A percentile compares a stretch with the other conserved stretches of the same genome.
Conservation (phyloP, 2,329 filamentous ascomycete genomes). For the Didymella lethalis region DNA sequence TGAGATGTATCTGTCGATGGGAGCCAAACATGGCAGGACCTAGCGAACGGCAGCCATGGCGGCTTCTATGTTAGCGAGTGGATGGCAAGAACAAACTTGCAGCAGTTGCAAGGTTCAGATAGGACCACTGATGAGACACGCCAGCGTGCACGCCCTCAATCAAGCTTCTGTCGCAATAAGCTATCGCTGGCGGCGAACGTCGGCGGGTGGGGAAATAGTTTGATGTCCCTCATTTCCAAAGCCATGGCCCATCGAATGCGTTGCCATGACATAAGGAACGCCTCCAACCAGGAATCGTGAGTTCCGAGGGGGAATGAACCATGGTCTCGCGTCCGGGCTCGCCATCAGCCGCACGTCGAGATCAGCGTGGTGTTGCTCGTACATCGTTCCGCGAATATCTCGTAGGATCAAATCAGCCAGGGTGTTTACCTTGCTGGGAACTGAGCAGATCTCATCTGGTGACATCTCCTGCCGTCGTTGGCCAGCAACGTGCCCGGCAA, state of each 20-base stretch:
- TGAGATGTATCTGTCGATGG: constrained; percentile 27
- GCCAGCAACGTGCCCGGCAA: constrained; percentile 26
- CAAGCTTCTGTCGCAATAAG: constrained; percentile 32
- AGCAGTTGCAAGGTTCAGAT: constrained; percentile 20
- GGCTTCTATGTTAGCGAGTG: constrained; percentile 27
- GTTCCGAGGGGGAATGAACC: constrained; percentile 6
- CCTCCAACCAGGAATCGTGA: constrained; percentile 4
- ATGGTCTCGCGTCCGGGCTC: constrained; percentile 3
- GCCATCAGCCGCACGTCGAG: constrained; percentile 10
- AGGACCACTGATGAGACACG: constrained; percentile 43
- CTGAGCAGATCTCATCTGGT: constrained; percentile 26
- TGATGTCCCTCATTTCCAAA: constrained; percentile 43
- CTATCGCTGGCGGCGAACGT: constrained; percentile 37
- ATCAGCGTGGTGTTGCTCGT: constrained; percentile 11
- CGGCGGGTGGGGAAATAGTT: constrained; percentile 30
- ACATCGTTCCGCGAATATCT: constrained; percentile 14
- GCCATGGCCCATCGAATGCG: constrained; percentile 3
- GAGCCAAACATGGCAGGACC: constrained; percentile 27
- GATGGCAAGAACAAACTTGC: constrained; percentile 30
- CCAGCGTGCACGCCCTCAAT: constrained; percentile 34
- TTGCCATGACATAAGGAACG: constrained; percentile 18
- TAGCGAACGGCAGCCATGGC: constrained; percentile 38
- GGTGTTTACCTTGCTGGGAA: constrained; percentile 23
- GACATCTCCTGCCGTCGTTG: constrained; percentile 24
- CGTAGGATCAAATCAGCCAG: constrained; percentile 19